Base-by-base conservation (phyloP, 2,329 filamentous ascomycete genomes). In the Diplodia sapinea region DNA sequence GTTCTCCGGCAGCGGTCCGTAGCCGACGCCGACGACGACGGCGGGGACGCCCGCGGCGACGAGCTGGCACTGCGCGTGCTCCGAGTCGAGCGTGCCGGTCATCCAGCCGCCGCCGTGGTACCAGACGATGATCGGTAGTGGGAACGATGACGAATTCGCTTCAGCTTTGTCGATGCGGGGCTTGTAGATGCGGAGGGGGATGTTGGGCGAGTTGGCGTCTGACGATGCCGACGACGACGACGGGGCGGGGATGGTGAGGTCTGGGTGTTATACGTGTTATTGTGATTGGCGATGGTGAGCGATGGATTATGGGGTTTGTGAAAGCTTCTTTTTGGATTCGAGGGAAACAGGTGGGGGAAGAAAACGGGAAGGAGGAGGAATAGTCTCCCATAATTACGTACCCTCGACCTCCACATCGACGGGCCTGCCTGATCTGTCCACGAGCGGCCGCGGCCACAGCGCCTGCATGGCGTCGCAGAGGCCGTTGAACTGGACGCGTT, bases 31-130 rank as follows among this genome's bases (percentile, higher is more conserved):
- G 49, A 79, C 73, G 40, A 80, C 70, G 54, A 79, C 70, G 57
- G 73, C 76, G 13, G 75, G 73, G 2, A 72, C 72, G 49, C 70
- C 65, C 26, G 74, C 72, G 36, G 76, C 71, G 29, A 80, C 69
- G 20, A 72, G 69, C 33, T 76, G 70, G 69, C 78, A 79, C 68
- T 76, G 72, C 6, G 72, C 70, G 68, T 79, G 76, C 70, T 80
- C 78, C 11, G 72, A 72, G 65, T 79, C 74, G 33, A 80, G 70
- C 70, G 76, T 73, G 17, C 78, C 78, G 7, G 71, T 71, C 56
- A 76, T 71, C 65, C 70, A 80, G 2, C 79, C 78, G 33, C 78
- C 79, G 49, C 78, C 79, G 66, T 79, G 76, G 57, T 69, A 74
- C 69, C 75, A 80, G 8, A 80, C 71, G 33, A 74, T 74, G 38